Evolutionary conservation across 805 yeast species (phyloP), one percentile per base, ranked within the genome.

Genomic region (Ascoidea rubescens): DNA sequence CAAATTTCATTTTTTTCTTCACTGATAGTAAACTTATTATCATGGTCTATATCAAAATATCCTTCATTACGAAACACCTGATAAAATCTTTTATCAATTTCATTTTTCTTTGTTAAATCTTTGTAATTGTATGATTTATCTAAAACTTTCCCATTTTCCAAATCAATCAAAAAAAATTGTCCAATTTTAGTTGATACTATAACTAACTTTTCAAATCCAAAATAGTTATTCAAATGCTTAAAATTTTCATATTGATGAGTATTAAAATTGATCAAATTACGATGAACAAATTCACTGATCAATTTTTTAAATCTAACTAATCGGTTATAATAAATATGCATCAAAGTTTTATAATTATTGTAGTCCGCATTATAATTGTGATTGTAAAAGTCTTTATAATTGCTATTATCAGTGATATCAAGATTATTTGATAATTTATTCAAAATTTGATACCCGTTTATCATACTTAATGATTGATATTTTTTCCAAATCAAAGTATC

Each of bases 201-300:
- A 31, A 78, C 54, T 5, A 62, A 60, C 53, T 78, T 77, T 5
- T 64, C 59, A 42, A 73, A 69, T 1, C 82, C 82, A 64, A 78
- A 78, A 32, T 64, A 69, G 12, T 31, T 47, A 52, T 37, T 54
- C n/a, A n/a, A n/a, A n/a, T n/a, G n/a, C n/a, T n/a, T n/a, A n/a
- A n/a, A n/a, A n/a, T n/a, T n/a, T n/a, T n/a, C n/a, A n/a, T 54
- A 6, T 58, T 57, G 6, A 59, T 63, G 5, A 58, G 51, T 10
- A 53, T 47, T 2, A 54, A 43, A 31, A 55, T 57, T n/a, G 42
- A 51, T 5, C n/a, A 4, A 10, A 52, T 51, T 14, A 54, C n/a
- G 51, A 44, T 49, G 44, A 54, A 55, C 47, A n/a, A 61, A 21
- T 55, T 63, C 51, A n/a, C 55, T 44, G 17, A 56, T 51, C 51